A percentile compares a stretch with the other conserved stretches of the same genome.
phyloP scores from a whole-genome alignment of 2,329 filamentous ascomycete genomes.

The Paraphoma sp. region DNA sequence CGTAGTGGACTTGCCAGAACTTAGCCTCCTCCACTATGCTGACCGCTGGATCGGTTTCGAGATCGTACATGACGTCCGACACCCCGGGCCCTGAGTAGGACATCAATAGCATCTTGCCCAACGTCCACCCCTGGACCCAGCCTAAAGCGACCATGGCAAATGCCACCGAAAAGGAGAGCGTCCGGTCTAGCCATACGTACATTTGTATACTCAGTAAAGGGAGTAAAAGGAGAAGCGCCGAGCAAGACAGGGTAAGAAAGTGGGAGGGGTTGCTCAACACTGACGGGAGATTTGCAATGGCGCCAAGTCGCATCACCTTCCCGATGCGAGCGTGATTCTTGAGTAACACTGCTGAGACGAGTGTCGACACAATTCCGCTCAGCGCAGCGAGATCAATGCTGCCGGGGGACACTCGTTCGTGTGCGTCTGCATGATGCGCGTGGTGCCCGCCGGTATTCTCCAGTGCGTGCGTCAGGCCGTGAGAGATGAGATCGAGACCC shows the following conservation, averaged over 20 bases:
- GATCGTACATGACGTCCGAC: constrained; percentile 79
- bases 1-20: constrained; percentile 99
- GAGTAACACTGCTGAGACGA: constrained; percentile 84
- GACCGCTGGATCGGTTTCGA: constrained; percentile 80
- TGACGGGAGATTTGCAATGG: constrained; percentile 80
- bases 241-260: constrained; percentile 90
- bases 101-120: constrained; percentile 96
- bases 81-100: constrained; percentile 72
- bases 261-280: constrained; percentile 95
- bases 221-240: constrained; percentile 77
- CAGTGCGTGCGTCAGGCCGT: constrained; percentile 91
- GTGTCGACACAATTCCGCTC: constrained; percentile 80
- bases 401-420: constrained; percentile 74
- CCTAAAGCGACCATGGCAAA: constrained; percentile 89
- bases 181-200: constrained; percentile 82
- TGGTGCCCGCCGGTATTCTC: constrained; percentile 75
- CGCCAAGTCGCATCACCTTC: constrained; percentile 85
- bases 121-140: constrained; percentile 78
- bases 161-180: constrained; percentile 82
- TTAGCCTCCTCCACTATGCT: constrained; percentile 84
- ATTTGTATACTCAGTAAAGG: constrained; percentile 82
- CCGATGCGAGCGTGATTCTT: constrained; percentile 93
- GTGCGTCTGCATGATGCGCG: constrained; percentile 72
- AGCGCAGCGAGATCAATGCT: constrained; percentile 81
- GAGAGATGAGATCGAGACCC: constrained; percentile 92